Percentiles rank a stretch among this genome's conserved stretches.
phyloP scores from a whole-genome alignment of 331 rosid genomes.

The Malus hybrid region DNA sequence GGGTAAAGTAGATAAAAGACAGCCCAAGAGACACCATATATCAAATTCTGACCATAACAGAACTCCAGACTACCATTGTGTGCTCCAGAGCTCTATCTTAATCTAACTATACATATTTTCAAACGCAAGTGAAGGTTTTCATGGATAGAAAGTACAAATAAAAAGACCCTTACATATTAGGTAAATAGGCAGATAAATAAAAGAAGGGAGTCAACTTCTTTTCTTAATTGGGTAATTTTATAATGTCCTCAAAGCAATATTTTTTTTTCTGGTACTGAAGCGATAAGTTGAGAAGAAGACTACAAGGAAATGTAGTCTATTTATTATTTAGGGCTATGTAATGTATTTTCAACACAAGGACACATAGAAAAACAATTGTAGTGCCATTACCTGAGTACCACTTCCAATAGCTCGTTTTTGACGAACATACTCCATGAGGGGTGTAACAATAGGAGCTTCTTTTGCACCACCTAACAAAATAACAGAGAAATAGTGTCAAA shows the following conservation, averaged over 20 bases:
- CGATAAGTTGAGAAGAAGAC: neutral
- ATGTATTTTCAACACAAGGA: neutral
- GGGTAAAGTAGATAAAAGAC: neutral
- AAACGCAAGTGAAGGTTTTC: neutral
- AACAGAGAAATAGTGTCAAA: conserved; percentile 6
- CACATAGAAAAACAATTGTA: neutral
- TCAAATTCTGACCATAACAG: neutral
- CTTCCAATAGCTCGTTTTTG: conserved; percentile 57
- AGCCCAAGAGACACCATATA: neutral
- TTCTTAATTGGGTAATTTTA: neutral
- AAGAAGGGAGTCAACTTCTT: neutral
- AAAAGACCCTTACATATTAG: neutral
- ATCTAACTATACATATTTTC: neutral
- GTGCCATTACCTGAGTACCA: conserved; percentile 58
- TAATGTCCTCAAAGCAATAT: neutral
- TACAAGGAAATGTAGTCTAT: neutral
- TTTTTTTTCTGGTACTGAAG: too few relatives aligned
- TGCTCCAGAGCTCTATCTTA: neutral
- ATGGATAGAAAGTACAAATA: neutral
- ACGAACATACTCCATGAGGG: conserved; percentile 90
- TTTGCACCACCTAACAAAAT: conserved; percentile 56
- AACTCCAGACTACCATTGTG: neutral
- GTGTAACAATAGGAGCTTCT: conserved; percentile 77
- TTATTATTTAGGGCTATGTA: neutral
- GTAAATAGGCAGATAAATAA: neutral